phyloP scores from a whole-genome alignment of 306 rosid species.

The Boehmeria nivea region DNA sequence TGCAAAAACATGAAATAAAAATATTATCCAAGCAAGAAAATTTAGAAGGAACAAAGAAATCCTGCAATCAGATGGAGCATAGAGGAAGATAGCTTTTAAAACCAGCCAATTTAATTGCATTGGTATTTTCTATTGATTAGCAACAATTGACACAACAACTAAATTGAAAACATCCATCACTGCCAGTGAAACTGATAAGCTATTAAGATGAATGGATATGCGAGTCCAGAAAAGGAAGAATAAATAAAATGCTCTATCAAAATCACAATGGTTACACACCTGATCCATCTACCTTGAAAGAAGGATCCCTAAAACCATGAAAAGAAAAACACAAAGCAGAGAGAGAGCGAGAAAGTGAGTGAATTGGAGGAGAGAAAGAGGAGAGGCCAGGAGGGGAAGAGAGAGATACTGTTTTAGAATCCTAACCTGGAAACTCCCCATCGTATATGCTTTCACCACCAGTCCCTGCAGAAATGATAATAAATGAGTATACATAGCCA shows the following conservation, averaged over 20 bases:
- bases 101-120: neutral
- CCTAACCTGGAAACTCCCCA: conserved; percentile 76
- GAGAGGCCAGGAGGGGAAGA: neutral
- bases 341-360: neutral
- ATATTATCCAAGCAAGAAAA: too few relatives aligned
- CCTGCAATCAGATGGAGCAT: too few relatives aligned
- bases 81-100: neutral
- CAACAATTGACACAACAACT: neutral
- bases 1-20: too few relatives aligned
- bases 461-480: conserved; percentile 52
- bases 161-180: neutral
- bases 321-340: conserved; percentile 3
- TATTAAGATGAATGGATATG: neutral
- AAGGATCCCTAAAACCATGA: conserved; percentile 10
- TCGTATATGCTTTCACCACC: conserved; percentile 97
- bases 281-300: conserved; percentile 6
- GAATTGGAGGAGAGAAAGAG: neutral
- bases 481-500: neutral
- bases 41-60: too few relatives aligned
- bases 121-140: neutral
- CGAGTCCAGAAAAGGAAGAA: neutral
- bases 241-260: neutral
- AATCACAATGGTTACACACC: conserved; percentile 6
- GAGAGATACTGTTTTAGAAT: neutral
- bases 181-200: neutral